phyloP scores from a whole-genome alignment of 208 protist genomes.

The Trypanosoma avium region DNA sequence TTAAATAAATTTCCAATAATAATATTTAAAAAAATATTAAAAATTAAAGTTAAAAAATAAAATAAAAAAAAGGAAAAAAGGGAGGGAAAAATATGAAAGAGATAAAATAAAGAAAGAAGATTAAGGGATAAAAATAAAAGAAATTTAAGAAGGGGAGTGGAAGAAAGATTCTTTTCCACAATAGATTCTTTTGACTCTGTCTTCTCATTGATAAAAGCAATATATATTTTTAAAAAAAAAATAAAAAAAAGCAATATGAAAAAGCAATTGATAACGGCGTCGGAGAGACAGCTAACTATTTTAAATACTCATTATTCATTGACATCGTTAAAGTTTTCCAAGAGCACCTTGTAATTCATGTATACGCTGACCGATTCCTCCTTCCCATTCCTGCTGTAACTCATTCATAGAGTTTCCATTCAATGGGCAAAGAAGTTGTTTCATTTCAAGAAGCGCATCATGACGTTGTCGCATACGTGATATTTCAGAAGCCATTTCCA shows the following conservation, averaged over 20 bases:
- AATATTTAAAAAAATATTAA: too few relatives aligned
- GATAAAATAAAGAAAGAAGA: background rate
- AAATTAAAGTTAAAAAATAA: too few relatives aligned
- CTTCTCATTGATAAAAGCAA: too few relatives aligned
- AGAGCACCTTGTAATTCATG: background rate
- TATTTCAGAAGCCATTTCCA: constrained; percentile 2
- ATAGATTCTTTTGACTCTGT: background rate
- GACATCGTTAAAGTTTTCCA: too few relatives aligned
- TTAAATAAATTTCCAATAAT: background rate
- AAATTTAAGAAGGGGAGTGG: constrained; percentile 1
- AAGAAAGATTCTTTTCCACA: constrained; percentile 5
- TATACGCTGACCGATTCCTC: background rate
- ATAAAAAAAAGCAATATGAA: too few relatives aligned
- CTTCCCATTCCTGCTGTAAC: constrained; percentile 6
- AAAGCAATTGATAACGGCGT: too few relatives aligned
- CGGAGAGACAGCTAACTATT: background rate
- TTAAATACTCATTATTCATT: background rate
- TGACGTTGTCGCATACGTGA: constrained; percentile 14
- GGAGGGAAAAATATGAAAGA: background rate
- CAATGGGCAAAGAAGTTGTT: background rate
- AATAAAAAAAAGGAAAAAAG: constrained; percentile 16
- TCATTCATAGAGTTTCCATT: background rate
- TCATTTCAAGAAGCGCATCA: constrained; percentile 3
- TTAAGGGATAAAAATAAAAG: constrained; percentile 3
- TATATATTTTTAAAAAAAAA: too few relatives aligned